Base-by-base conservation (phyloP, 1,284 basidiomycete species). In the Phaffia rhodozyma region DNA sequence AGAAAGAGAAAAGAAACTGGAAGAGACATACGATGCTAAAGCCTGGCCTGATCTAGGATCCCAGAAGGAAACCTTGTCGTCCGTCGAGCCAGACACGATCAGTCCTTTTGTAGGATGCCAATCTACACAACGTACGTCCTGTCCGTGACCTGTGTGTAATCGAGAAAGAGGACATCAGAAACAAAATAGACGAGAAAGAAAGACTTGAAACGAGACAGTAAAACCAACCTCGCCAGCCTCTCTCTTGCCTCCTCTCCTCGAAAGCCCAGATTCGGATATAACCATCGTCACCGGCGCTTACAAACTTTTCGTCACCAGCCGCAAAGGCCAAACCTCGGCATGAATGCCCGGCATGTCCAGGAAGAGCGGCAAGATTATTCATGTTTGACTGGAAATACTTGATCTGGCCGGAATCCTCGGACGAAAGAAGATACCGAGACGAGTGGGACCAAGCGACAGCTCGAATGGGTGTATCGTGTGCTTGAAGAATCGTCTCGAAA, bases 361-460 rank as follows among this genome's bases (percentile, higher is more conserved):
- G 83, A 82, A 92, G 94, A 6, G 90, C 89, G 65, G 90, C 91
- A 67, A 98, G 78, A 73, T 97, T 98, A 80, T 97, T 98, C 87
- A 98, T 91, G 74, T 97, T 97, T 48, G 89, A 89, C 70, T 97
- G 92, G 73, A 97, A 98, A 78, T 98, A 98, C 76, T 98, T 98
- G 81, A 98, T 91, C 68, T 91, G 82, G 5, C 94, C 94, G 55
- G 81, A 84, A 75, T 94, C 91, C 78, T 98, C 94, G 13, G 90
- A 86, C 23, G 91, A 96, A 18, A 91, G 86, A 53, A 98, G 83
- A 75, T 89, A 96, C 23, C 85, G 81, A 13, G 94, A 94, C 0
- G 90, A 89, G 70, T 94, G 89, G 2, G 88, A 89, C 78, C 94
- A 98, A 11, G 84, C 79, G 73, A 97, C 84, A 0, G 90, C 83